Evolutionary conservation across 2,329 filamentous ascomycete species (phyloP).

Genomic region (Fusarium sp.): DNA sequence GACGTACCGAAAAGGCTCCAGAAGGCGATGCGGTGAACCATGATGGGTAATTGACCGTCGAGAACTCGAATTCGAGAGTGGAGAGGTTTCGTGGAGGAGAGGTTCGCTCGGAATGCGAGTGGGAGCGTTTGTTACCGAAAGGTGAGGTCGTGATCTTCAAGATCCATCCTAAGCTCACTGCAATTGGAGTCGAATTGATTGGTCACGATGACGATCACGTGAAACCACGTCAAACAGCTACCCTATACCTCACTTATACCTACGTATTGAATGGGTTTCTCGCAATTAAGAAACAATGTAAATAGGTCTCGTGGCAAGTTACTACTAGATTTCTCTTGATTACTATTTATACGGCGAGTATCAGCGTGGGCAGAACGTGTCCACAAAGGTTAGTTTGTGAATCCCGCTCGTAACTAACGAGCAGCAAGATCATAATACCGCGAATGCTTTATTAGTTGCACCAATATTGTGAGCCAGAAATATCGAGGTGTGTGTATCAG

Average conservation of each 20-base stretch:
- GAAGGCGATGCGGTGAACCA: slow-evolving; percentile 77
- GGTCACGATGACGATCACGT: slow-evolving; percentile 39
- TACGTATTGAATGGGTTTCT: background rate
- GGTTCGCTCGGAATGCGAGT: slow-evolving; percentile 34
- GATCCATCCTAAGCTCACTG: slow-evolving; percentile 42
- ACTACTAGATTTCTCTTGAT: background rate
- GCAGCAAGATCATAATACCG: background rate
- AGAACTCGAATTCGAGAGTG: slow-evolving; percentile 18
- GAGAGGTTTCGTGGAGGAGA: slow-evolving; percentile 19
- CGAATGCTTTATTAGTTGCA: background rate
- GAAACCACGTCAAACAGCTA: background rate
- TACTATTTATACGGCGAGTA: too few relatives aligned
- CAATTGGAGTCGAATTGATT: slow-evolving; percentile 44
- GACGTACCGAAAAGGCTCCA: slow-evolving; percentile 87
- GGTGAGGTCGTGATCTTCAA: slow-evolving; percentile 44
- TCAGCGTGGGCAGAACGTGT: background rate
- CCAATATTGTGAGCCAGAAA: background rate
- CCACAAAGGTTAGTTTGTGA: too few relatives aligned
- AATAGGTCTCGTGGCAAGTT: background rate
- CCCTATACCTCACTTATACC: slow-evolving; percentile 13
- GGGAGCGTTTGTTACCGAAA: slow-evolving; percentile 40
- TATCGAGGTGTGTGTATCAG: background rate
- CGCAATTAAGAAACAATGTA: background rate
- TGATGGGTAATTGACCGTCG: slow-evolving; percentile 52
- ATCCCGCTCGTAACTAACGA: rapidly evolving